Evolutionary conservation across 2,329 filamentous ascomycete species (phyloP), one percentile per base, ranked within the genome.

Genomic region (Penicillium sp.): DNA sequence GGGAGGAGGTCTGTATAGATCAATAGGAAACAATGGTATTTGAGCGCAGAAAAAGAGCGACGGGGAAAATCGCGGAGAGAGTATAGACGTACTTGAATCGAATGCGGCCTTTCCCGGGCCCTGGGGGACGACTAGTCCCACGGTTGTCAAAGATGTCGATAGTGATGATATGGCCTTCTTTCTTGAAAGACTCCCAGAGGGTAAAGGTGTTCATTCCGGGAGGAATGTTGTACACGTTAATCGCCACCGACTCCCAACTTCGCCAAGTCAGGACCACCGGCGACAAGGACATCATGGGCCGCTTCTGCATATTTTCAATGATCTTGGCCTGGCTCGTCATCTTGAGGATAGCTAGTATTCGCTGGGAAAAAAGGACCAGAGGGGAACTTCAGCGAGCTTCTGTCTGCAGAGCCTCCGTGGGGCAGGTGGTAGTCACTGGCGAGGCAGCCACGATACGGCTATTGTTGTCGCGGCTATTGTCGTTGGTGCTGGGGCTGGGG

Each of bases 111-210:
- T 34, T 66, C 0, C 73, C 70, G 26, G 69, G 68, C n/a, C n/a
- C n/a, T n/a, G n/a, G n/a, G n/a, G n/a, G 7, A 47, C 70, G 64
- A 21, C 71, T 51, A n/a, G 80, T 71, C 24, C 70, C 56, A 5
- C 59, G 53, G 42, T 73, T 63, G 40, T 82, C 78, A 42, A 75
- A 79, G 1, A 88, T 72, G 12, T 87, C 82, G 29, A 89, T 81
- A 29, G 71, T 79, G 3, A 68, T 69, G 10, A 90, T 76, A 5
- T 71, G 71, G 1, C 86, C 85, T 51, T 84, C 74, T 0, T 60
- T 53, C 1, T 71, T 20, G 66, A 54, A 90, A 82, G 15, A 77
- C 77, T 2, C 62, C 66, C 79, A 84, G 1, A 90, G 58, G 3
- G 63, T 64, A 7, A 66, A 63, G 0, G 75, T 75, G 23, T 60